Percentiles rank a stretch among this genome's conserved stretches.
Evolutionary conservation across 139 green algal species (phyloP).

Genomic region (Cymbomonas tetramitiformis): DNA sequence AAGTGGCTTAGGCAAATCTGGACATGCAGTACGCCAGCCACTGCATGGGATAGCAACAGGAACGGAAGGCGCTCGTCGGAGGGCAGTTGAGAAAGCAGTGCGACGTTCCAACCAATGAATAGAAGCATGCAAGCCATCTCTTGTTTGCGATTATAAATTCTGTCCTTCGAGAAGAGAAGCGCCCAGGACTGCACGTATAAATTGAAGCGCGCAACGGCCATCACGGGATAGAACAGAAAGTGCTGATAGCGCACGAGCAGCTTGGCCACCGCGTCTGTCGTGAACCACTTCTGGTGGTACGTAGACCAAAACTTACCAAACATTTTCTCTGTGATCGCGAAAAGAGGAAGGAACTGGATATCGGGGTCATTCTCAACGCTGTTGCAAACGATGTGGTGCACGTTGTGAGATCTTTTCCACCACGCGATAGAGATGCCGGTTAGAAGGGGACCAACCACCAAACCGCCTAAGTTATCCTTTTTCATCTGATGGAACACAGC

Average conservation of each 20-base stretch:
- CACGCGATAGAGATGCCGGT: slow-evolving; percentile 32
- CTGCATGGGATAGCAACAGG: slow-evolving; percentile 15
- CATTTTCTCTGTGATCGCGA: slow-evolving; percentile 22
- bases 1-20: slow-evolving; percentile 44
- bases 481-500: slow-evolving; percentile 17
- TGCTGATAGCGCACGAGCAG: slow-evolving; percentile 24
- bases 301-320: slow-evolving; percentile 22
- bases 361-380: slow-evolving; percentile 31
- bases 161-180: slow-evolving; percentile 14
- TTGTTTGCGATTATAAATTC: not conserved
- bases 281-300: slow-evolving; percentile 23
- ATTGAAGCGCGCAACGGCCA: slow-evolving; percentile 31
- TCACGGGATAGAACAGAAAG: slow-evolving; percentile 32
- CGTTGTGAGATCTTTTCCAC: slow-evolving; percentile 37
- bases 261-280: slow-evolving; percentile 19
- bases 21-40: slow-evolving; percentile 21
- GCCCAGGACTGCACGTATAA: slow-evolving; percentile 26
- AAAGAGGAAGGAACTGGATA: slow-evolving; percentile 31
- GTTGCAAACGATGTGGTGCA: slow-evolving; percentile 34
- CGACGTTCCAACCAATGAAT: slow-evolving; percentile 17
- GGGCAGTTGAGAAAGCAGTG: slow-evolving; percentile 16
- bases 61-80: slow-evolving; percentile 9
- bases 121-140: slow-evolving; percentile 5
- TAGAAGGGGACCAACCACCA: slow-evolving; percentile 24
- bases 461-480: slow-evolving; percentile 13